Conservation (phyloP, 2,329 filamentous ascomycete species). For the Zymoseptoria ardabiliae region DNA sequence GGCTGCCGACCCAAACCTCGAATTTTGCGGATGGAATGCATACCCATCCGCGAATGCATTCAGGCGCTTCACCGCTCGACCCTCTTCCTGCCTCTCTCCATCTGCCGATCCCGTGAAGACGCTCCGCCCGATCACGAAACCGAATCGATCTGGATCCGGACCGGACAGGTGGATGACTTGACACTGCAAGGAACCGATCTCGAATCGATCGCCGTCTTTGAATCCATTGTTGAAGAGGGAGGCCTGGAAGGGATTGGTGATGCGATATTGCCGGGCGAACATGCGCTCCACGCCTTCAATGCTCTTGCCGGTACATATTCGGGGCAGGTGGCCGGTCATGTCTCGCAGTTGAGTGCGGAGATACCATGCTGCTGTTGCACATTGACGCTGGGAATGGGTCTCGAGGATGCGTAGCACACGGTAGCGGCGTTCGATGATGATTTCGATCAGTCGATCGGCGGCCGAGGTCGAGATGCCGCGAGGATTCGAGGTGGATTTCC, state of each 20-base stretch:
- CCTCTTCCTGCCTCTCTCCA: not conserved
- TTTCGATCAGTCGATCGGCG: conserved; percentile 46
- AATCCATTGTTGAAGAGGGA: conserved; percentile 46
- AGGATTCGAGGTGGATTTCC: conserved; percentile 37
- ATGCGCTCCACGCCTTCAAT: conserved; percentile 46
- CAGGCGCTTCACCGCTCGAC: not conserved
- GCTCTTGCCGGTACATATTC: conserved; percentile 49
- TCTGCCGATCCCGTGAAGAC: conserved; percentile 27
- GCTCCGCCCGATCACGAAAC: conserved; percentile 48
- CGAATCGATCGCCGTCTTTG: conserved; percentile 47
- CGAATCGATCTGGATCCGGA: conserved; percentile 48
- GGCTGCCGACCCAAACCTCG: not conserved
- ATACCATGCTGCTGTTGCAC: conserved; percentile 53
- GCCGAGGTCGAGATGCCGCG: conserved; percentile 42
- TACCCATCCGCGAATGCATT: not conserved
- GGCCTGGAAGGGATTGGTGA: conserved; percentile 38
- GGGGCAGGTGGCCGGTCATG: conserved; percentile 32
- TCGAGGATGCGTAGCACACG: conserved; percentile 49
- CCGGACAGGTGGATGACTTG: conserved; percentile 51
- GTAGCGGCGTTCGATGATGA: conserved; percentile 42
- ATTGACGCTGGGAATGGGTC: conserved; percentile 56
- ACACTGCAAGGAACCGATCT: conserved; percentile 42
- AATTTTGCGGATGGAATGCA: not conserved
- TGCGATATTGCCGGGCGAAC: conserved; percentile 45
- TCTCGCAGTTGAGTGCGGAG: conserved; percentile 42